Evolutionary conservation across 441 rosid genomes (phyloP).

Genomic region (Flueggea neowawraea): DNA sequence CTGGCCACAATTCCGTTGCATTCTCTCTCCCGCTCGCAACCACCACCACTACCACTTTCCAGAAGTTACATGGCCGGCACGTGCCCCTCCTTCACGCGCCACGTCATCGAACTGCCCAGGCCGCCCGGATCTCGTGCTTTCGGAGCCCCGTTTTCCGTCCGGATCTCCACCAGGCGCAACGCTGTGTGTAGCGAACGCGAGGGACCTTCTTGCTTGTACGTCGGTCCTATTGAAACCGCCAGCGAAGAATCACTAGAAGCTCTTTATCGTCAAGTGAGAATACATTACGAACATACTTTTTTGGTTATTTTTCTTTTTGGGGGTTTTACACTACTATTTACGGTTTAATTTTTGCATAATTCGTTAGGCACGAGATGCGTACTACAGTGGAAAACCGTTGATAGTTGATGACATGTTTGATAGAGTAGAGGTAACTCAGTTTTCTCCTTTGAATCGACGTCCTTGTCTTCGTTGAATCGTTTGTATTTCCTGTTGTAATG

Average conservation of each 20-base stretch:
- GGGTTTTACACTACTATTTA: neutral
- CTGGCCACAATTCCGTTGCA: constrained; percentile 7
- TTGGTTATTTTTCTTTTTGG: neutral
- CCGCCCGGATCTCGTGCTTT: constrained; percentile 16
- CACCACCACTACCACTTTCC: too few relatives aligned
- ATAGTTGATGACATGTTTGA: constrained; percentile 97
- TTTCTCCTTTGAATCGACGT: too few relatives aligned
- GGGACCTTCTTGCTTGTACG: constrained; percentile 89
- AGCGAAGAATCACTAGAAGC: constrained; percentile 92
- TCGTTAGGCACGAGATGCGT: constrained; percentile 76
- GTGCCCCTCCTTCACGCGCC: constrained; percentile 47
- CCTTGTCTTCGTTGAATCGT: neutral
- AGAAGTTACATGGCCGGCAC: constrained; percentile 50
- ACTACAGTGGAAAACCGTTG: constrained; percentile 83
- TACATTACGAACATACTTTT: too few relatives aligned
- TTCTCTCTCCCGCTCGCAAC: too few relatives aligned
- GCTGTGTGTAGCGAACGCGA: constrained; percentile 32
- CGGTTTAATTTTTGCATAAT: neutral
- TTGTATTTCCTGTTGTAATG: neutral
- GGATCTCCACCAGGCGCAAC: constrained; percentile 35
- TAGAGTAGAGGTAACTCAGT: constrained; percentile 76
- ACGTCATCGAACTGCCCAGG: constrained; percentile 38
- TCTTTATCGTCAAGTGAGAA: constrained; percentile 70
- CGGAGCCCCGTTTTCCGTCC: constrained; percentile 44
- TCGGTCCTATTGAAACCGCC: constrained; percentile 92